phyloP scores from a whole-genome alignment of 2,329 filamentous ascomycete genomes.

The Moelleriella libera region DNA sequence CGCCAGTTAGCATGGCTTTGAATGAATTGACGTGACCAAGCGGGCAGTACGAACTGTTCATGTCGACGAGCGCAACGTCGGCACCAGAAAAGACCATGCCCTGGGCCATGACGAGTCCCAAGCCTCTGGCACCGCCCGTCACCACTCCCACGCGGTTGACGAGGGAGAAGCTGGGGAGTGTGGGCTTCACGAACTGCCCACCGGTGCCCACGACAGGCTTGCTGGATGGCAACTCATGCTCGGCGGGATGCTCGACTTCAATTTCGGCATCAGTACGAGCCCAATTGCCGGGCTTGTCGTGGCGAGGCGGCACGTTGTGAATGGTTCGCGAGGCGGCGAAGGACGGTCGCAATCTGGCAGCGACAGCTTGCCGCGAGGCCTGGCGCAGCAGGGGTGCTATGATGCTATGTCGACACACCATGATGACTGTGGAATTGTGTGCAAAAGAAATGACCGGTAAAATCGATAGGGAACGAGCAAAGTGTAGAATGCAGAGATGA shows the following conservation, averaged over 20 bases:
- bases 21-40: background rate
- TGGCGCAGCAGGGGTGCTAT: conserved; percentile 15
- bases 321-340: conserved; percentile 14
- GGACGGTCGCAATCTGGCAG: conserved; percentile 9
- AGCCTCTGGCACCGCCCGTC: conserved; percentile 77
- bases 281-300: conserved; percentile 44
- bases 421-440: conserved; percentile 5
- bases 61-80: conserved; percentile 80
- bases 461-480: too few relatives aligned
- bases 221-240: conserved; percentile 57
- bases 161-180: conserved; percentile 73
- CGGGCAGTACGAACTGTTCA: conserved; percentile 51
- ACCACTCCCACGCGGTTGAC: conserved; percentile 73
- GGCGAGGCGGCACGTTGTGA: conserved; percentile 18
- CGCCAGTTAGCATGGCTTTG: background rate
- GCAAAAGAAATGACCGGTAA: too few relatives aligned
- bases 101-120: conserved; percentile 88
- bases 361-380: conserved; percentile 12
- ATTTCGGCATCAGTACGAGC: conserved; percentile 71
- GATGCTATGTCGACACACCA: conserved; percentile 8
- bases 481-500: too few relatives aligned
- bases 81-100: conserved; percentile 79
- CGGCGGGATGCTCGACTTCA: conserved; percentile 64
- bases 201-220: conserved; percentile 61
- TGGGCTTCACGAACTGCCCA: conserved; percentile 72